Evolutionary conservation across 257 asterid genomes (phyloP), one percentile per base, ranked within the genome.

Genomic region (Ehretia macrophylla): DNA sequence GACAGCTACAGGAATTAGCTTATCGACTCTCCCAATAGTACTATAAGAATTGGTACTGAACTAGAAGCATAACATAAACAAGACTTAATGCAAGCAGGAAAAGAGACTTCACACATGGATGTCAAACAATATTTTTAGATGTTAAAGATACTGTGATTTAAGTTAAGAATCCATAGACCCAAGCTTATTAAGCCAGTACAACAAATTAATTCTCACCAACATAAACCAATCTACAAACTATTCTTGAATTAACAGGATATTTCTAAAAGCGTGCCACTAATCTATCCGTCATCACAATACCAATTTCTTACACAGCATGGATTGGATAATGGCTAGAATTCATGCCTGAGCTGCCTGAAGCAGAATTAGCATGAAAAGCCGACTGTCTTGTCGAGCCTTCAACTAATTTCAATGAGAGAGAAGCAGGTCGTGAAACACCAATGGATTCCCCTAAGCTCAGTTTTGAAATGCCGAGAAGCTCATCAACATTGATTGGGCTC

Each of bases 371-470:
- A 64, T 93, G 97, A 71, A 89, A 89, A 45, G 99, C 99, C 0
- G 99, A 93, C 14, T 94, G 97, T 80, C 97, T 82, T 0, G 84
- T 56, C 0, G 97, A 81, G 51, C 99, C 97, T 40, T 92, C 96
- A 0, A 60, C 87, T 16, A 89, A 77, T 55, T 85, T 83, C 51
- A 93, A 83, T 9, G 96, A 83, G n/a, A n/a, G n/a, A n/a, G n/a
- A n/a, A n/a, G n/a, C n/a, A n/a, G n/a, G n/a, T n/a, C n/a, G n/a
- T n/a, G n/a, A n/a, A n/a, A n/a, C n/a, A n/a, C n/a, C n/a, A n/a
- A n/a, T n/a, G n/a, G n/a, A n/a, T n/a, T n/a, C n/a, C n/a, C n/a
- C n/a, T n/a, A n/a, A n/a, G n/a, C 94, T 89, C 53, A 93, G 82
- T 35, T 83, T 86, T 5, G 97, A 93, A 93, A 93, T 83, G 55